Conservation (phyloP, 2,329 filamentous ascomycete genomes). For the Lizonia empirigonia region DNA sequence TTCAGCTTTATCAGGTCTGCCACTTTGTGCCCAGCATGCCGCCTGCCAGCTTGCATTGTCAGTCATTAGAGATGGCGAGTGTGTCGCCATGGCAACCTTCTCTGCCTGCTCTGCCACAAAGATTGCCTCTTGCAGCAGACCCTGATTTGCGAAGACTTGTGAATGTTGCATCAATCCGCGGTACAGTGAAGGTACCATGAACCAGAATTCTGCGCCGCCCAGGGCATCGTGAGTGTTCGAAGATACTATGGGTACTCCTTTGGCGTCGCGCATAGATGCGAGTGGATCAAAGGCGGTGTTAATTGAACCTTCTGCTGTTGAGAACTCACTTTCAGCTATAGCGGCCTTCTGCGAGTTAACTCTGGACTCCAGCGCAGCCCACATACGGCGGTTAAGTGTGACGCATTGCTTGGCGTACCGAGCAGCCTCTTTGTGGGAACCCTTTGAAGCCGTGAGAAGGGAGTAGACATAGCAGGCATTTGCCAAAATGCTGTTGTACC, state of each 20-base stretch:
- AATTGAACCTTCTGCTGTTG: constrained; percentile 24
- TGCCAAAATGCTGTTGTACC: constrained; percentile 60
- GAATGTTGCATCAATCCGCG: constrained; percentile 75
- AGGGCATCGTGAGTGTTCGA: constrained; percentile 53
- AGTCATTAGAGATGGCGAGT: constrained; percentile 61
- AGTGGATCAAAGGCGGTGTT: constrained; percentile 33
- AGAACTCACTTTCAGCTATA: constrained; percentile 18
- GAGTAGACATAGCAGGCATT: constrained; percentile 70
- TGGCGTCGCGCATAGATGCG: constrained; percentile 38
- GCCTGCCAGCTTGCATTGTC: constrained; percentile 53
- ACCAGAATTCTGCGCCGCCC: constrained; percentile 77
- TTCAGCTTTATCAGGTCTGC: constrained; percentile 56
- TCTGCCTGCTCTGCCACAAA: constrained; percentile 86
- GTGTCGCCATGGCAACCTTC: constrained; percentile 73
- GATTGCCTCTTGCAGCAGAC: constrained; percentile 84
- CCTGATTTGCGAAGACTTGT: constrained; percentile 78
- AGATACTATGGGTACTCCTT: constrained; percentile 42
- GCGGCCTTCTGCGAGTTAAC: constrained; percentile 25
- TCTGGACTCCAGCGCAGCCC: constrained; percentile 57
- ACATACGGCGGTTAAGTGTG: constrained; percentile 57
- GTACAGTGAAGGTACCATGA: constrained; percentile 74
- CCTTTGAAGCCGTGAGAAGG: constrained; percentile 65
- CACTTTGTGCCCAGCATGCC: constrained; percentile 58
- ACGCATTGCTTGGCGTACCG: constrained; percentile 57
- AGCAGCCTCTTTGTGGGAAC: constrained; percentile 53